phyloP scores from a whole-genome alignment of 805 yeast species.

The Metschnikowia drakensbergensis region DNA sequence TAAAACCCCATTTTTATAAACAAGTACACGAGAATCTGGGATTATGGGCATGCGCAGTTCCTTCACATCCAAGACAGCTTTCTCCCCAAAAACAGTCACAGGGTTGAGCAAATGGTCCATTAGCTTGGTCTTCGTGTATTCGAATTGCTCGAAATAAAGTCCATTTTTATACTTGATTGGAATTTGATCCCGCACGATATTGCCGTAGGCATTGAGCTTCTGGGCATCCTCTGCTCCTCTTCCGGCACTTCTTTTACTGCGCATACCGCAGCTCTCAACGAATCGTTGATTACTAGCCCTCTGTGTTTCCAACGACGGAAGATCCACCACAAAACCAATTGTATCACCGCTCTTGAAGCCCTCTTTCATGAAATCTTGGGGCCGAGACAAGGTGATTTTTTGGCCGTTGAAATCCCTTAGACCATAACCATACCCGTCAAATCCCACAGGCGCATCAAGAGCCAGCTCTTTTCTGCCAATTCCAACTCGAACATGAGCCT shows the following conservation, averaged over 20 bases:
- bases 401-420: constrained; percentile 76
- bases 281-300: constrained; percentile 35
- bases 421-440: constrained; percentile 92
- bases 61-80: constrained; percentile 46
- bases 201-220: constrained; percentile 21
- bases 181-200: constrained; percentile 73
- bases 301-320: constrained; percentile 57
- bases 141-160: constrained; percentile 79
- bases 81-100: constrained; percentile 66
- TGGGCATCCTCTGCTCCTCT: constrained; percentile 10
- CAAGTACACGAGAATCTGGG: constrained; percentile 55
- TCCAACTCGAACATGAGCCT: constrained; percentile 75
- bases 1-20: constrained; percentile 73
- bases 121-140: constrained; percentile 62
- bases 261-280: constrained; percentile 1
- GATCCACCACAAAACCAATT: constrained; percentile 68
- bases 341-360: constrained; percentile 75
- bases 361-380: constrained; percentile 48
- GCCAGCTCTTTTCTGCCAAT: constrained; percentile 81
- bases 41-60: constrained; percentile 42
- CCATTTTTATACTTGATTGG: constrained; percentile 80
- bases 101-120: constrained; percentile 76
- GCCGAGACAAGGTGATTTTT: constrained; percentile 70
- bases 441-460: constrained; percentile 93
- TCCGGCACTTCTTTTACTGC: constrained; percentile 2